Evolutionary conservation across 2,329 filamentous ascomycete species (phyloP), one percentile per base, ranked within the genome.

Genomic region (Fusarium secorum): DNA sequence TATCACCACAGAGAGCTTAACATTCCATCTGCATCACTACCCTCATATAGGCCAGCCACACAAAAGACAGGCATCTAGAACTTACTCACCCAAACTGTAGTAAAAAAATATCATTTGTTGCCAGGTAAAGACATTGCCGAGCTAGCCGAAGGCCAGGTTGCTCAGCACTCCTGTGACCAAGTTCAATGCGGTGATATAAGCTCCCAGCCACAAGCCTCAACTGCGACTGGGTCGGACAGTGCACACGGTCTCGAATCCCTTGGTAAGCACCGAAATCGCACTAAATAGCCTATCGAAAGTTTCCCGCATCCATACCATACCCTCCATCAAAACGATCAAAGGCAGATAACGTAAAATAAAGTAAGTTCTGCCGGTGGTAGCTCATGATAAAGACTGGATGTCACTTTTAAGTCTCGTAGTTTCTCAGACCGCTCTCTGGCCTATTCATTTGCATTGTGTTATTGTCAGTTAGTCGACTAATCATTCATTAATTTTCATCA

Each of bases 401-500:
- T 11, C 17, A 30, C 10, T n/a, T 14, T n/a, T 3, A 7, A 18
- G 15, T 42, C 22, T 42, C 14, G 10, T 24, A 15, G 11, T 30
- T 17, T 30, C 26, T 11, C 26, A n/a, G 26, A 17, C 5, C 20
- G 7, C 13, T 30, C 26, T n/a, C 44, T 17, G 44, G 4, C 10
- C 7, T 17, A 4, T 17, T n/a, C 20, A n/a, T 46, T 46, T 4
- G 11, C 10, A n/a, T 46, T 46, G 20, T 13, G 3, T 15, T 20
- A 28, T 11, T 14, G 17, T 13, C 7, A 26, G 3, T 45, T 5
- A 4, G 28, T 5, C 2, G 5, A 4, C 13, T 15, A 5, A 8
- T 2, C 1, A n/a, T 9, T 6, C 7, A 17, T 22, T 22, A 3
- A 30, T 9, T 17, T 2, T 30, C 2, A 0, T 22, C 20, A 22